phyloP scores from a whole-genome alignment of 2,329 filamentous ascomycete species.

The Curvularia hawaiiensis region DNA sequence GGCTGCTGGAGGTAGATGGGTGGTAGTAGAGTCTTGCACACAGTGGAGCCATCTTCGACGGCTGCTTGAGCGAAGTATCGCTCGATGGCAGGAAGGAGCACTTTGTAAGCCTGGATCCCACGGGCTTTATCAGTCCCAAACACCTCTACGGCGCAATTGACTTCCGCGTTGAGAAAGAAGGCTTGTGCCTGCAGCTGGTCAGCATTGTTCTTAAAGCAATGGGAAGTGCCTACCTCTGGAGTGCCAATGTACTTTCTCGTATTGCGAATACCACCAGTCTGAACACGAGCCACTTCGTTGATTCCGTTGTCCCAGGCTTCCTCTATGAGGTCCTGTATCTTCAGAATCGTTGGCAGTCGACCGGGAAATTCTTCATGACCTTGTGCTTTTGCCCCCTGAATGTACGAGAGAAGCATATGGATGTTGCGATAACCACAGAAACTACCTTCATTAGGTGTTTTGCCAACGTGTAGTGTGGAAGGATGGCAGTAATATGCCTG shows the following conservation, averaged over 20 bases:
- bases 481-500: slow-evolving; percentile 82
- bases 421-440: slow-evolving; percentile 97
- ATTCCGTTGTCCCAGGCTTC: slow-evolving; percentile 85
- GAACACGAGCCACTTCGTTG: slow-evolving; percentile 72
- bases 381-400: slow-evolving; percentile 63
- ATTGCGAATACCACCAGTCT: slow-evolving; percentile 86
- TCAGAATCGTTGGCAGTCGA: slow-evolving; percentile 74
- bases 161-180: slow-evolving; percentile 71
- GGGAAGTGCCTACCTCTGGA: slow-evolving; percentile 67
- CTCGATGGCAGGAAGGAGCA: slow-evolving; percentile 71
- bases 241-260: slow-evolving; percentile 97
- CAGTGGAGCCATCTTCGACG: slow-evolving; percentile 58
- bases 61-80: slow-evolving; percentile 70
- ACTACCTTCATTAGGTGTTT: slow-evolving; percentile 78
- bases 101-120: slow-evolving; percentile 54
- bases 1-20: slow-evolving; percentile 91
- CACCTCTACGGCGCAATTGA: slow-evolving; percentile 61
- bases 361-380: slow-evolving; percentile 66
- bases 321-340: slow-evolving; percentile 87
- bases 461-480: slow-evolving; percentile 77
- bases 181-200: slow-evolving; percentile 71
- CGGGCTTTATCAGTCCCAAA: slow-evolving; percentile 54
- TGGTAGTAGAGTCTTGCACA: slow-evolving; percentile 74
- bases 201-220: slow-evolving; percentile 7
- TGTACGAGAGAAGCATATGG: slow-evolving; percentile 85